phyloP scores from a whole-genome alignment of 2,329 filamentous ascomycete species.

The Dactylella cylindrospora region DNA sequence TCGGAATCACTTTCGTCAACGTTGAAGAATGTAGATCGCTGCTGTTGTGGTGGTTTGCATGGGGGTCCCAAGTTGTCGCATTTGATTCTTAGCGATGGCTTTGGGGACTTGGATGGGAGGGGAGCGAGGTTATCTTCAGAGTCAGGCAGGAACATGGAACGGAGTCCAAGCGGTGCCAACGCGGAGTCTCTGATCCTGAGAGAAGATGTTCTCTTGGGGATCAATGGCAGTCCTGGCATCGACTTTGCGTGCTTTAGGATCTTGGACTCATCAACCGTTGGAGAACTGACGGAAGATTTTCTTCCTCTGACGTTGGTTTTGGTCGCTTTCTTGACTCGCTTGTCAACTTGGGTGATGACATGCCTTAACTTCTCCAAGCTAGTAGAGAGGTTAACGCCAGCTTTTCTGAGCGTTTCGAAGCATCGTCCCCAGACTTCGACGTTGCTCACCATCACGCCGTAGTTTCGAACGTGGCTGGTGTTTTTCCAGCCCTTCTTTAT shows the following conservation, averaged over 20 bases:
- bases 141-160: slow-evolving; percentile 30
- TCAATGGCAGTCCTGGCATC: slow-evolving; percentile 31
- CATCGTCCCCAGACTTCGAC: slow-evolving; percentile 85
- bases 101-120: background rate
- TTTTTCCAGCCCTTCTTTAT: slow-evolving; percentile 66
- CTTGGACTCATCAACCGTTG: slow-evolving; percentile 5
- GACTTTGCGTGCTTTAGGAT: slow-evolving; percentile 34
- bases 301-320: slow-evolving; percentile 47
- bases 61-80: slow-evolving; percentile 16
- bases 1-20: slow-evolving; percentile 39
- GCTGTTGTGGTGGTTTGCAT: background rate
- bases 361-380: slow-evolving; percentile 71
- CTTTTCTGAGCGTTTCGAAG: slow-evolving; percentile 72
- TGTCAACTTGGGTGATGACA: slow-evolving; percentile 82
- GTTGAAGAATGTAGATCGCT: slow-evolving; percentile 28
- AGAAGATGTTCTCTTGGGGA: slow-evolving; percentile 41
- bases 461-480: slow-evolving; percentile 68
- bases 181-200: slow-evolving; percentile 37
- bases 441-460: slow-evolving; percentile 87
- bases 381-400: slow-evolving; percentile 69
- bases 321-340: slow-evolving; percentile 79
- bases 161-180: slow-evolving; percentile 37
- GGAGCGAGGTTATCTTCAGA: slow-evolving; percentile 17
- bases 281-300: slow-evolving; percentile 8
- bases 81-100: slow-evolving; percentile 14